Conservation (phyloP, 1,284 basidiomycete genomes). For the Cutaneotrichosporon sp. region DNA sequence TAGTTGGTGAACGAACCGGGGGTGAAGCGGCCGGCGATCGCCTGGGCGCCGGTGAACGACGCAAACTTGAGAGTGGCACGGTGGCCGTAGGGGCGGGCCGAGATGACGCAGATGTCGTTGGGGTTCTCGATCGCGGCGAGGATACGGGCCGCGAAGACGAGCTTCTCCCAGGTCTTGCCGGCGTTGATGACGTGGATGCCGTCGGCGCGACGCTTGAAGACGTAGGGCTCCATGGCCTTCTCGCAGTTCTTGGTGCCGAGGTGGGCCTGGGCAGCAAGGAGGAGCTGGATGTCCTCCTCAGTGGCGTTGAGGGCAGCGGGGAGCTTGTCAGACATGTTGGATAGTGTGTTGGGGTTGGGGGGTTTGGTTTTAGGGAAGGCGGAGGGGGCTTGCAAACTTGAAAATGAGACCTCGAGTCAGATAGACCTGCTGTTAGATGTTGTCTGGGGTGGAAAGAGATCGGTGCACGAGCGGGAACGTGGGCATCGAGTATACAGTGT, state of each 20-base stretch:
- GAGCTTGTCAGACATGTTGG: conserved; percentile 63
- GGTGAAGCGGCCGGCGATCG: conserved; percentile 98
- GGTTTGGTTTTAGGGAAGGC: conserved; percentile 18
- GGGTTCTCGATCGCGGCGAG: conserved; percentile 97
- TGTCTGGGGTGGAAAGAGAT: background rate
- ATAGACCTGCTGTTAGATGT: conserved; percentile 13
- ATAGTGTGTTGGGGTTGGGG: conserved; percentile 23
- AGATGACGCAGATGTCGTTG: conserved; percentile 96
- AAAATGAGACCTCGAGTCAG: conserved; percentile 39
- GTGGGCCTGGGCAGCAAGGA: conserved; percentile 93
- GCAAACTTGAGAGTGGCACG: conserved; percentile 98
- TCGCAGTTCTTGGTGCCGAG: conserved; percentile 98
- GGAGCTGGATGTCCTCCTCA: conserved; percentile 94
- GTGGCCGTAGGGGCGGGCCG: conserved; percentile 96
- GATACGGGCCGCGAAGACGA: conserved; percentile 90
- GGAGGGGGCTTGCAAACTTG: conserved; percentile 49
- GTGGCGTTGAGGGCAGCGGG: conserved; percentile 89
- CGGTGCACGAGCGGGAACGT: background rate
- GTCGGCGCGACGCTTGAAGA: conserved; percentile 94
- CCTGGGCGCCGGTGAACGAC: conserved; percentile 94
- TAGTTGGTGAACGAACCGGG: conserved; percentile 99
- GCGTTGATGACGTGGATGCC: conserved; percentile 97
- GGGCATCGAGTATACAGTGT: background rate
- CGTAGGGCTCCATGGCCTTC: conserved; percentile 97
- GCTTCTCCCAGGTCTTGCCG: conserved; percentile 99